phyloP scores from a whole-genome alignment of 139 green algal genomes.

The Limnomonas spitsbergensis region DNA sequence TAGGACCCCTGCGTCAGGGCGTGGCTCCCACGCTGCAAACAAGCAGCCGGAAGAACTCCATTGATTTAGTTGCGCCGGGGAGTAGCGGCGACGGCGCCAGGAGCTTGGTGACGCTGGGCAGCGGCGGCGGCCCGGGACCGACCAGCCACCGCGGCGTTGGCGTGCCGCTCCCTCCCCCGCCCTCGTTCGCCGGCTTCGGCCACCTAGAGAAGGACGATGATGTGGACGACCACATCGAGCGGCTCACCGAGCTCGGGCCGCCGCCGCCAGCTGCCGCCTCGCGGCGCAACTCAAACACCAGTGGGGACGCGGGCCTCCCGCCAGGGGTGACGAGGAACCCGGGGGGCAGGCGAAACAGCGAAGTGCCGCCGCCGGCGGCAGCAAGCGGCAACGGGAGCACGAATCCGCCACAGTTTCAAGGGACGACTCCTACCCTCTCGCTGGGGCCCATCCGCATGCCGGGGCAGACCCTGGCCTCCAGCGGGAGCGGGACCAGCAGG shows the following conservation, averaged over 20 bases:
- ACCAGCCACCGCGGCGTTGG: no score
- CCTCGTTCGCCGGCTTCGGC: neutral
- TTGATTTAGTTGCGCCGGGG: no score
- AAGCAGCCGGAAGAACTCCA: neutral
- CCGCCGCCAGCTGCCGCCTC: neutral
- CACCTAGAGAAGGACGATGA: neutral
- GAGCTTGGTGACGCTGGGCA: neutral
- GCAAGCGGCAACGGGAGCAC: neutral
- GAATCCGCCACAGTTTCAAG: no score
- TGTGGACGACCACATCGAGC: neutral
- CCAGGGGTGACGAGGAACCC: constrained; percentile 5
- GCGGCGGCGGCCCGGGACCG: no score
- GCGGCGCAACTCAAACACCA: neutral
- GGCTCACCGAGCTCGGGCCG: neutral
- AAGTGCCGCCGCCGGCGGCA: neutral
- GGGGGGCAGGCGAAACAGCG: neutral
- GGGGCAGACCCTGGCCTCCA: neutral
- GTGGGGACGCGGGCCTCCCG: neutral
- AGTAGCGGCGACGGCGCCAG: no score
- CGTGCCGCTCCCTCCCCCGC: no score
- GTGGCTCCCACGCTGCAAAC: no score
- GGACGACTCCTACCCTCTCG: neutral
- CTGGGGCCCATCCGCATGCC: constrained; percentile 14
- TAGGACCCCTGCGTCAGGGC: no score
- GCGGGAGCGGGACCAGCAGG: neutral